phyloP scores from a whole-genome alignment of 495 filamentous ascomycete genomes.

The Penicillium canescens region DNA sequence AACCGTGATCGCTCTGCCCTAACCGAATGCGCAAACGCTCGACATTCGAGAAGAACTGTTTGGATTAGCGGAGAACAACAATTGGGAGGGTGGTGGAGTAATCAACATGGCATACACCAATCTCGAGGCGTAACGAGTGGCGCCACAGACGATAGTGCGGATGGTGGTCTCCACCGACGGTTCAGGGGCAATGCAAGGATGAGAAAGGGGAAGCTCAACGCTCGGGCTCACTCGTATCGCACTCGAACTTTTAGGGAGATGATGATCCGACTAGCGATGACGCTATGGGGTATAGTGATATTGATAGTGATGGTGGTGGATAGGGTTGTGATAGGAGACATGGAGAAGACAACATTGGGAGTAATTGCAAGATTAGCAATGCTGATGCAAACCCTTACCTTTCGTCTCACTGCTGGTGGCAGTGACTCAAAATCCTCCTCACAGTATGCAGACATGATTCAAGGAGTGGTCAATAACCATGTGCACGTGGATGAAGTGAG shows the following conservation, averaged over 20 bases:
- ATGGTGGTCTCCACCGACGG: conserved; percentile 21
- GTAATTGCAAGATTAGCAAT: not conserved
- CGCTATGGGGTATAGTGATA: conserved; percentile 1
- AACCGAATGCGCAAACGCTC: conserved; percentile 36
- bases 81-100: conserved; percentile 4
- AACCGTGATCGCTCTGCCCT: conserved; percentile 28
- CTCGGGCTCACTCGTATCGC: not conserved
- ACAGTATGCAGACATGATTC: conserved; percentile 7
- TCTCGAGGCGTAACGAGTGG: conserved; percentile 2
- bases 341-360: not conserved
- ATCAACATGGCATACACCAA: conserved; percentile 13
- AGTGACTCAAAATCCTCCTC: conserved; percentile 35
- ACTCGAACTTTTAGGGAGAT: not conserved
- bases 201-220: conserved; percentile 7
- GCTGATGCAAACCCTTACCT: conserved; percentile 26
- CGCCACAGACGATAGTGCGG: conserved; percentile 34
- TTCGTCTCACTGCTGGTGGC: conserved; percentile 36
- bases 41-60: conserved; percentile 45
- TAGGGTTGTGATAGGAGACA: too few species aligned
- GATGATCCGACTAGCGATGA: not conserved
- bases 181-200: conserved; percentile 13
- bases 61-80: conserved; percentile 18
- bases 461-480: not conserved
- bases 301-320: not conserved
- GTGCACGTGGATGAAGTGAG: not conserved